Evolutionary conservation across 352 stramenopile genomes (phyloP).

Genomic region (Pythium plurisporium): DNA sequence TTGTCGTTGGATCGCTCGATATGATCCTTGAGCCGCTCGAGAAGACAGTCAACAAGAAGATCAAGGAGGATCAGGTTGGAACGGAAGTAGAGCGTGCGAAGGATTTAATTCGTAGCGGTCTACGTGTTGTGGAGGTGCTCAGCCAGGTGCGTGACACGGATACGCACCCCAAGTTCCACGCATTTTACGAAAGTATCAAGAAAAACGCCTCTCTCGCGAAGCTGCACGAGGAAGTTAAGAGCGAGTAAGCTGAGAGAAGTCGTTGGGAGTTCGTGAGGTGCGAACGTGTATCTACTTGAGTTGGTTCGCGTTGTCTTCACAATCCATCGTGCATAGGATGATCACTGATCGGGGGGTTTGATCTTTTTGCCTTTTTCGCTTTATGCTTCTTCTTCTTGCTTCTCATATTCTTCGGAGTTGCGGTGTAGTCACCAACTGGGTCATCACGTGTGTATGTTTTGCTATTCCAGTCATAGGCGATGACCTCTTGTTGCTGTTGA

Average conservation of each 20-base stretch:
- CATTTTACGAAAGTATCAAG: slow-evolving; percentile 59
- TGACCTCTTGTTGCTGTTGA: slow-evolving; percentile 41
- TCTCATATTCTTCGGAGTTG: too few relatives aligned
- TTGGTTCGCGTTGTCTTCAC: slow-evolving; percentile 18
- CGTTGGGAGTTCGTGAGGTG: too few relatives aligned
- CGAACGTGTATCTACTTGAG: slow-evolving; percentile 1
- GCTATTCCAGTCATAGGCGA: slow-evolving; percentile 64
- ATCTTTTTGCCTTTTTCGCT: slow-evolving; percentile 2
- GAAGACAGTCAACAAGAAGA: slow-evolving; percentile 94
- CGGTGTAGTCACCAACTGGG: not conserved
- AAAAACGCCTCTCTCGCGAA: slow-evolving; percentile 59
- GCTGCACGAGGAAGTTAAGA: slow-evolving; percentile 63
- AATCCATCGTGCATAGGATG: slow-evolving; percentile 27
- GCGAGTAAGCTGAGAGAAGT: slow-evolving; percentile 24
- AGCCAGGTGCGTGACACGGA: slow-evolving; percentile 67
- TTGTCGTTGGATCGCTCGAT: slow-evolving; percentile 85
- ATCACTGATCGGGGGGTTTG: not conserved
- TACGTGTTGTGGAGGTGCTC: slow-evolving; percentile 85
- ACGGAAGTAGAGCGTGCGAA: slow-evolving; percentile 95
- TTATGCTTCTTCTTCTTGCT: not conserved
- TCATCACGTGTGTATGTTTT: slow-evolving; percentile 26
- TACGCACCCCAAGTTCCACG: slow-evolving; percentile 64
- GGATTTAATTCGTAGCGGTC: slow-evolving; percentile 94
- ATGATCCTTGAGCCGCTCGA: slow-evolving; percentile 91
- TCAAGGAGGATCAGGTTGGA: slow-evolving; percentile 94